Evolutionary conservation across 1,284 basidiomycete genomes (phyloP).

Genomic region (Puccinia hordei): DNA sequence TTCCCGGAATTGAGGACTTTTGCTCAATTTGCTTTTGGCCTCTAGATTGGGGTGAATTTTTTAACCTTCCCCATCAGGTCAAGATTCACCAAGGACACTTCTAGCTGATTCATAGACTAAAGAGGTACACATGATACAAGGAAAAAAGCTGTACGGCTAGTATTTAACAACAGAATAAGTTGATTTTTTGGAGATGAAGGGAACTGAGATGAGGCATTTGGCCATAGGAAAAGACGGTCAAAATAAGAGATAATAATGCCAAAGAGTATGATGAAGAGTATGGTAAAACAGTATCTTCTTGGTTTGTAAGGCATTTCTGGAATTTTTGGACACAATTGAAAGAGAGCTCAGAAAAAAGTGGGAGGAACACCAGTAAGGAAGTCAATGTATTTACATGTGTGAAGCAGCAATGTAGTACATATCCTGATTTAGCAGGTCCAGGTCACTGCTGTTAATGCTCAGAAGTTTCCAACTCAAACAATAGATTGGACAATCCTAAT

Average conservation of each 20-base stretch:
- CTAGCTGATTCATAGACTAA: background rate
- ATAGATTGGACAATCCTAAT: background rate
- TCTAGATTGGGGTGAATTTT: background rate
- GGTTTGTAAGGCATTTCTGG: background rate
- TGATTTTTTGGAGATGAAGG: background rate
- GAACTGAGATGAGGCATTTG: background rate
- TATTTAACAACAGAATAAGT: background rate
- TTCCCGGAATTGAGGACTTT: background rate
- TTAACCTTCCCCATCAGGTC: background rate
- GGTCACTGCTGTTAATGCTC: background rate
- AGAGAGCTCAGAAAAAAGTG: background rate
- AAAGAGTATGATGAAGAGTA: background rate
- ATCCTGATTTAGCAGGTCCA: too few relatives aligned
- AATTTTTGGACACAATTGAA: background rate
- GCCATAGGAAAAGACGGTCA: background rate
- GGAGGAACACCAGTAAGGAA: too few relatives aligned
- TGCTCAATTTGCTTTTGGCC: background rate
- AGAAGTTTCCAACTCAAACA: background rate
- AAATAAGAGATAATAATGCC: background rate
- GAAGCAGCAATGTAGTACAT: too few relatives aligned
- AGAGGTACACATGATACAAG: background rate
- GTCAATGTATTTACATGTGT: too few relatives aligned
- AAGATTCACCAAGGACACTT: background rate
- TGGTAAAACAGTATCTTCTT: background rate
- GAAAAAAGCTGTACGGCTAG: background rate